Evolutionary conservation across 2,329 filamentous ascomycete species (phyloP).

Genomic region (Parafenestella ontariensis): DNA sequence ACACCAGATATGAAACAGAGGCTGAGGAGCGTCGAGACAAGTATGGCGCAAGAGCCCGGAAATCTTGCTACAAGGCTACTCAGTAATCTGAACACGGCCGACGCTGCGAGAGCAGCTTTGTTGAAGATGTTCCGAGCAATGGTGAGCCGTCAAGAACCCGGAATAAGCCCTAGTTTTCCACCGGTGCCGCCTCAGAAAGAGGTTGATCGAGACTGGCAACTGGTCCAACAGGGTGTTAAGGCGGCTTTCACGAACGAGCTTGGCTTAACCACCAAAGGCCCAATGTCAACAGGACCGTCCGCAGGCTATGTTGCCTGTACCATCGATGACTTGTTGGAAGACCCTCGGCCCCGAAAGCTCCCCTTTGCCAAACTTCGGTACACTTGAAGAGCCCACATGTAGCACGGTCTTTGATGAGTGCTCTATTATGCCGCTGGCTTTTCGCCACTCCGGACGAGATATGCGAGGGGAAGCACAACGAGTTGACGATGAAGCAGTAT

Average conservation of each 20-base stretch:
- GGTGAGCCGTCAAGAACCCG: not conserved
- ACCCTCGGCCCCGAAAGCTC: not conserved
- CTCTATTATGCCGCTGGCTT: slow-evolving; percentile 14
- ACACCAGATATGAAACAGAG: not conserved
- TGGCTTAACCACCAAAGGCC: not conserved
- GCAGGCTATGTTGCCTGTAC: not conserved
- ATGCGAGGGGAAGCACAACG: slow-evolving; percentile 2
- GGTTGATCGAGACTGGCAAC: not conserved
- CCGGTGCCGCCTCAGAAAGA: not conserved
- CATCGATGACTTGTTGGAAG: not conserved
- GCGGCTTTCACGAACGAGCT: not conserved
- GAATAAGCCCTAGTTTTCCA: not conserved
- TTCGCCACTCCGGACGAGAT: slow-evolving; percentile 12
- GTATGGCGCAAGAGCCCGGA: not conserved
- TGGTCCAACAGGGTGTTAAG: not conserved
- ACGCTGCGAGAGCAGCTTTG: not conserved
- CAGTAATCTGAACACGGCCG: not conserved
- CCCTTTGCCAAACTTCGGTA: not conserved
- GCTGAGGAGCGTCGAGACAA: not conserved
- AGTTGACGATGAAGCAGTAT: slow-evolving; percentile 4
- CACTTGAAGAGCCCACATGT: slow-evolving; percentile 7
- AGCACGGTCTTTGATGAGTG: slow-evolving; percentile 11
- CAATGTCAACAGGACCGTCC: not conserved
- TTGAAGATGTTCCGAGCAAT: not conserved
- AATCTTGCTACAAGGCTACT: not conserved